Conservation (phyloP, 2,329 filamentous ascomycete genomes). For the Cladosporium sp. region DNA sequence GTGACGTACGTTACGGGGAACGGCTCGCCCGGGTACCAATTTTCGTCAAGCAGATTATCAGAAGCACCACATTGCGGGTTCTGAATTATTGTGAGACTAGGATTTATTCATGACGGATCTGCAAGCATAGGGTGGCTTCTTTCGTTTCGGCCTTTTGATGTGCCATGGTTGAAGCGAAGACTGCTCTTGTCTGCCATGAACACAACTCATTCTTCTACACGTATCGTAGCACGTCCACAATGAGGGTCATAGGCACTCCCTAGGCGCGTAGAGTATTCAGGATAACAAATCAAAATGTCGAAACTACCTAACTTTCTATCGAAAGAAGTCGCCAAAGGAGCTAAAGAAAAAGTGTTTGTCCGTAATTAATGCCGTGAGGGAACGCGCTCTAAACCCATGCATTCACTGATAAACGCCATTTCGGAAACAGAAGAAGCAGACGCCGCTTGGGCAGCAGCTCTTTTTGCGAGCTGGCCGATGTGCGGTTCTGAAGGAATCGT, state of each 20-base stretch:
- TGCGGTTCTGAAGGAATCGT: not conserved
- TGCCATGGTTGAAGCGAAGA: not conserved
- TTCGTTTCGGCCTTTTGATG: not conserved
- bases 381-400: constrained; percentile 18
- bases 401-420: constrained; percentile 7
- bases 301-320: constrained; percentile 11
- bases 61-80: too few relatives aligned
- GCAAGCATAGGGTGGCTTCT: not conserved
- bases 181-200: not conserved
- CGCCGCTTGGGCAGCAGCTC: not conserved
- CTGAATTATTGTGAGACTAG: too few relatives aligned
- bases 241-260: not conserved
- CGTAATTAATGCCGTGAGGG: constrained; percentile 19
- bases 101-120: too few relatives aligned
- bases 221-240: not conserved
- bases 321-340: constrained; percentile 3
- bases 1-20: not conserved
- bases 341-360: not conserved
- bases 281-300: not conserved
- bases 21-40: not conserved
- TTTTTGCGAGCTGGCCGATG: not conserved
- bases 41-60: not conserved
- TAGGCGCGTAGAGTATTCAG: not conserved
- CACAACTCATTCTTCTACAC: not conserved
- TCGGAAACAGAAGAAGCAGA: constrained; percentile 6